Evolutionary conservation across 345 rosid genomes (phyloP), one percentile per base, ranked within the genome.

Genomic region (Eucalyptus victrix): DNA sequence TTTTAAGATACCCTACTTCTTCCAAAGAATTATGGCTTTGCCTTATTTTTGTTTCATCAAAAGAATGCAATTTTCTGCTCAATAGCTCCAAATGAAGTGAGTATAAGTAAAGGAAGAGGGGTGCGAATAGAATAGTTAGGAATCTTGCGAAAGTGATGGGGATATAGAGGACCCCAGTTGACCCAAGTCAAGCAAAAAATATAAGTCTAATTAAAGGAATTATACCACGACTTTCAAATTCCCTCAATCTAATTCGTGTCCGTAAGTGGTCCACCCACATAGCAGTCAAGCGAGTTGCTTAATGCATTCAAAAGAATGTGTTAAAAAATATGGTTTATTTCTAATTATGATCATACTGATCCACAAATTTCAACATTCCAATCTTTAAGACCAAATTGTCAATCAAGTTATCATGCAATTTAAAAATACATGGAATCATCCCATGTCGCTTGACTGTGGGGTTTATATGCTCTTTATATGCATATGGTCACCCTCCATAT

Each of bases 331-430:
- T 18, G 7, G 0, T 26, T 28, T 26, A 60, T 60, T 60, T 60
- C 32, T 26, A 13, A 28, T 60, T 28, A 60, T 60, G 32, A 60
- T 26, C 0, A 60, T 28, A 28, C 67, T 2, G 0, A 28, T 18
- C 2, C 1, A 18, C 4, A 60, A 0, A 28, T 0, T 28, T 60
- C n/a, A 5, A 60, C 2, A 1, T 60, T 26, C 2, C 16, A 60
- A 60, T 60, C 1, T 60, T 12, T 26, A 60, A 28, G 2, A 2
- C 0, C 3, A 60, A 12, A 5, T 0, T 1, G 7, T 60, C 16
- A 0, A 60, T 60, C n/a, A 60, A 60, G n/a, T 60, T 26, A 1
- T 0, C 2, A 0, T 60, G n/a, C 32, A 28, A 60, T 28, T 30
- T 28, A 13, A 60, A 60, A 60, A 60, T 60, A 28, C 4, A 3